These are phyloP conservation scores for Talaromyces trachyspermus DNA, from an alignment of 495 filamentous ascomycete genomes.

Conservation along the genomic window DNA sequence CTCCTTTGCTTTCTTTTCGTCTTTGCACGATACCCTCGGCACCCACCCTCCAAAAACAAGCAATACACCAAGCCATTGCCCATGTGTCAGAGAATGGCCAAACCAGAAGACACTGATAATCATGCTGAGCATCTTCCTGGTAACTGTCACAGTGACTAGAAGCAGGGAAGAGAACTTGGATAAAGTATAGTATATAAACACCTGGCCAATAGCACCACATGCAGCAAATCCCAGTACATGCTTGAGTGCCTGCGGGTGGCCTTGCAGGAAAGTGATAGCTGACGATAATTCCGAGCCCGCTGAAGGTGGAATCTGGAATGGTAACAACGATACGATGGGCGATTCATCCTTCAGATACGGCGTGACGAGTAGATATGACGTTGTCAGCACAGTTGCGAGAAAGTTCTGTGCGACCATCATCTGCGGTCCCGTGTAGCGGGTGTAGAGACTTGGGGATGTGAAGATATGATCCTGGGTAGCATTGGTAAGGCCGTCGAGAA, in stretches of 20 bases:
- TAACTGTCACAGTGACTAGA: constrained; percentile 94
- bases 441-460: constrained; percentile 48
- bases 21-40: constrained; percentile 78
- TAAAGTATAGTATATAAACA: constrained; percentile 97
- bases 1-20: constrained; percentile 73
- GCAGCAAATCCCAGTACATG: constrained; percentile 85
- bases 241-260: constrained; percentile 69
- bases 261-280: constrained; percentile 70
- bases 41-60: constrained; percentile 95
- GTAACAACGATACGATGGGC: constrained; percentile 60
- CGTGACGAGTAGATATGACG: constrained; percentile 64
- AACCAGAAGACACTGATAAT: constrained; percentile 91
- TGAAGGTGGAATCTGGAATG: constrained; percentile 45
- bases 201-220: constrained; percentile 90
- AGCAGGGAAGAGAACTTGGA: constrained; percentile 84
- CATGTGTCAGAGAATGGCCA: constrained; percentile 72
- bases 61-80: constrained; percentile 87
- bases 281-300: constrained; percentile 61
- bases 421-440: constrained; percentile 79
- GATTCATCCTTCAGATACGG: constrained; percentile 67
- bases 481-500: constrained; percentile 95
- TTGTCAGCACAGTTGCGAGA: constrained; percentile 67
- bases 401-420: constrained; percentile 99
- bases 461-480: constrained; percentile 96
- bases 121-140: constrained; percentile 98